These are phyloP conservation scores for Didymella keratinophila DNA, from an alignment of 2,329 filamentous ascomycete genomes.

Conservation along the genomic window DNA sequence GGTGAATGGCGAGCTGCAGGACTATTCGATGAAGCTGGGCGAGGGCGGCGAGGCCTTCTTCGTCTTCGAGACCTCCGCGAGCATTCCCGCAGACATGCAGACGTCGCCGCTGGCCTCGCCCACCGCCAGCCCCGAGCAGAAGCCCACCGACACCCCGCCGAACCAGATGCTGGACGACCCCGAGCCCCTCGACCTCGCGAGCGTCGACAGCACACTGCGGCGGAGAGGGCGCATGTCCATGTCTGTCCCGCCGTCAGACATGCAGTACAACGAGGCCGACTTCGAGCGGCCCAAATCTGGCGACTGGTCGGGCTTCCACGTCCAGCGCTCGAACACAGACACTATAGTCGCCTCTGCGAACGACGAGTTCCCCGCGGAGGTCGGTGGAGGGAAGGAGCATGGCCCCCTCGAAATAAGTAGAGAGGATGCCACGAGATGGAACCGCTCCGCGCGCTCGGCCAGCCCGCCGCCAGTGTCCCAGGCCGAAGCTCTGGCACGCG, in stretches of 20 bases:
- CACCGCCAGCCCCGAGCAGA: slow-evolving; percentile 77
- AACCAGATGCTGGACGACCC: slow-evolving; percentile 68
- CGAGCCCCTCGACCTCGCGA: slow-evolving; percentile 72
- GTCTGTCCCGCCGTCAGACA: slow-evolving; percentile 37
- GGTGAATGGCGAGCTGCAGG: slow-evolving; percentile 90
- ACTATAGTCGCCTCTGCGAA: slow-evolving; percentile 59
- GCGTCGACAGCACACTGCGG: slow-evolving; percentile 36
- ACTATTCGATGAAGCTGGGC: slow-evolving; percentile 97
- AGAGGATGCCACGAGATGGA: slow-evolving; percentile 48
- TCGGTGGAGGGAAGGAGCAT: slow-evolving; percentile 34
- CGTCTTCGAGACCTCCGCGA: slow-evolving; percentile 93
- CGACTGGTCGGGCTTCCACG: slow-evolving; percentile 47
- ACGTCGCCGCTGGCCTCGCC: slow-evolving; percentile 94
- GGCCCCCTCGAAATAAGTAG: slow-evolving; percentile 45
- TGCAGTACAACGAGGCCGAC: slow-evolving; percentile 27
- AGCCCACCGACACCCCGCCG: slow-evolving; percentile 58
- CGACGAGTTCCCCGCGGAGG: slow-evolving; percentile 46
- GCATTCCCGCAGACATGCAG: slow-evolving; percentile 90
- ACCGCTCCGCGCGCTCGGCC: slow-evolving; percentile 62
- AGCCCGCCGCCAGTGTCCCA: slow-evolving; percentile 78
- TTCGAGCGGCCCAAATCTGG: slow-evolving; percentile 41
- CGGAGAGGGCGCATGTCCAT: slow-evolving; percentile 43
- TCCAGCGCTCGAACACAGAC: slow-evolving; percentile 61
- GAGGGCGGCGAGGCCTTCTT: slow-evolving; percentile 99
- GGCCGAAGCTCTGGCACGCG: slow-evolving; percentile 81